Evolutionary conservation across 768 basidiomycete genomes (phyloP), one percentile per base, ranked within the genome.

Genomic region (Fomitopsis pulvina): DNA sequence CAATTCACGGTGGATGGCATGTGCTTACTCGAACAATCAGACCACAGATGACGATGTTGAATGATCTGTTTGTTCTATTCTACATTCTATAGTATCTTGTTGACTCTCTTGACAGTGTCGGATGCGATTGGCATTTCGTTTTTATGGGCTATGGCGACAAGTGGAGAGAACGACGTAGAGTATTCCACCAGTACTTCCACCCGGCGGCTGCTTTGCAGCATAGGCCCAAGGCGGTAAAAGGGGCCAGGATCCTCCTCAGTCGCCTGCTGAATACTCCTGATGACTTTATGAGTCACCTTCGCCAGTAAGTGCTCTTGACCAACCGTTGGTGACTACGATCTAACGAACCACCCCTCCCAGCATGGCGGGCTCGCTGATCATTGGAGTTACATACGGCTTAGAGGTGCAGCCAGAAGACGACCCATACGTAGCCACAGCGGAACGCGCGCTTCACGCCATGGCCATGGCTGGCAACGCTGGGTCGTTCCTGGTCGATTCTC

Each of bases 341-440:
- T 52, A 34, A 29, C 39, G 21, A 25, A n/a, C 48, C 46, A 52
- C 37, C 34, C 29, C 50, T 41, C 43, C n/a, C 45, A 77, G 75
- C 38, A 64, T 71, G 56, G 63, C 71, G 2, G 74, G 68, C 10
- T 63, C 66, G n/a, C 60, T 70, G 18, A 60, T 72, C 10, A 59
- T 78, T 44, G 67, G 67, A 0, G 52, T 76, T 8, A 70, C 73
- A 0, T 79, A 80, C 52, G 80, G 78, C 2, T 64, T 78, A 18
- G 58, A 71, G 11, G 65, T 72, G 8, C 52, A 65, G 30, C 62
- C 68, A 0, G 39, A 57, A 12, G 57, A 72, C 47, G 79, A 80
- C 52, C 72, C 76, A 2, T 73, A 70, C 53, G 63, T 81, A 28
- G 54, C 58, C 0, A 59, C 71, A 1, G 74, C 72, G 0, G 69